phyloP scores from a whole-genome alignment of 495 filamentous ascomycete species.

The Penicillium lividum region DNA sequence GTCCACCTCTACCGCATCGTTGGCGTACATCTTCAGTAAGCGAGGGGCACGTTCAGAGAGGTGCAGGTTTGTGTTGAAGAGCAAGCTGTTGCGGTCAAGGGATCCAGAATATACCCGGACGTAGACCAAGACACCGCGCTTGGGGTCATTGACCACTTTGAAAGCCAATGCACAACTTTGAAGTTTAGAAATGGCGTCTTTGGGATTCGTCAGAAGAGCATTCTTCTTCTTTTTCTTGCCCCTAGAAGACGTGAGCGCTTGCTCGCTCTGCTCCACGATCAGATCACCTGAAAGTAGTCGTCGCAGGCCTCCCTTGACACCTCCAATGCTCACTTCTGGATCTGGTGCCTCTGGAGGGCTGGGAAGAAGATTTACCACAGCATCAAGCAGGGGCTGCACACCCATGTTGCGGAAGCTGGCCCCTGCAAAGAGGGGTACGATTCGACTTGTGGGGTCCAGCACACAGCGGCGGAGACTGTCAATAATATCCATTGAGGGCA shows the following conservation, averaged over 20 bases:
- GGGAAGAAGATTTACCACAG: constrained; percentile 81
- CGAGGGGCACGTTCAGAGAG: constrained; percentile 78
- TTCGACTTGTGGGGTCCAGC: constrained; percentile 49
- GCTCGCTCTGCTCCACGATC: constrained; percentile 40
- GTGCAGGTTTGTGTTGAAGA: constrained; percentile 88
- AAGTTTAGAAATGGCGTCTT: constrained; percentile 64
- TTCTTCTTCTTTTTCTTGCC: constrained; percentile 46
- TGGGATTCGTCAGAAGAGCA: constrained; percentile 36
- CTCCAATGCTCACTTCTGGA: constrained; percentile 70
- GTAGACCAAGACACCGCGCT: constrained; percentile 86
- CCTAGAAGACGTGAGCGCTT: constrained; percentile 35
- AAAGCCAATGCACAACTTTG: constrained; percentile 86
- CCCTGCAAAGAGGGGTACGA: constrained; percentile 88
- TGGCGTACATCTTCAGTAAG: constrained; percentile 89
- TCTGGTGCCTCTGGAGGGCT: constrained; percentile 77
- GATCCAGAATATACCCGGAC: constrained; percentile 88
- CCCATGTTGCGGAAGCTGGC: constrained; percentile 93
- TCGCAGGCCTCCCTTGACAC: constrained; percentile 49
- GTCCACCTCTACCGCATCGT: constrained; percentile 80
- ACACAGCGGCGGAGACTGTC: constrained; percentile 73
- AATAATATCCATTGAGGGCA: constrained; percentile 66
- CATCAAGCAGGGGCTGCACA: constrained; percentile 90
- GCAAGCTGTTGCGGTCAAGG: constrained; percentile 66
- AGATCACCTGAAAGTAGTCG: constrained; percentile 55
- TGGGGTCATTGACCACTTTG: constrained; percentile 90